Base-by-base conservation (phyloP, 1,139 yeast species). In the Magnusiomyces ingens region DNA sequence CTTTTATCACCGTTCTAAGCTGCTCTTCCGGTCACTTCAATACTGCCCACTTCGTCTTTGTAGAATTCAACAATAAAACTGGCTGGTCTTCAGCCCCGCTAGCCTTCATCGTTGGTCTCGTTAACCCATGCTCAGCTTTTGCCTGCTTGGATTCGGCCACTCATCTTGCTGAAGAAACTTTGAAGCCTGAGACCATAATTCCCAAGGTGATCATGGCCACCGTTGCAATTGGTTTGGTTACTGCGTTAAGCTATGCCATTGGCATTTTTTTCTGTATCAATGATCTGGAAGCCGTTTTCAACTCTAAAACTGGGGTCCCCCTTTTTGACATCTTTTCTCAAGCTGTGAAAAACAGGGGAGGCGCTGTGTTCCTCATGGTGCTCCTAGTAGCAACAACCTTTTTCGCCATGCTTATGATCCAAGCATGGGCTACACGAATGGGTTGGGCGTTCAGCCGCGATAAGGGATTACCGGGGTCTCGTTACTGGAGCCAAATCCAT, bases 381-480 rank as follows among this genome's bases (percentile, higher is more conserved):
- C 68, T 84, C 58, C 74, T 84, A 50, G 71, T 81, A 54, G 71
- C 79, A 51, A 83, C 89, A 10, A 84, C 86, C 1, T 72, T 79
- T 62, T 88, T 89, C 42, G 84, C 90, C 67, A 81, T 81, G 56
- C 81, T 84, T 58, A 78, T 86, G 6, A 77, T 84, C 55, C 90
- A 84, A 62, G 84, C 91, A 2, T 82, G 89, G 87, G 85, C 81
- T 70, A 83, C 88, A 47, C 75, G 89, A 66, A 71, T 84, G 60
- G 78, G 86, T 62, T 85, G 91, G 91, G 82, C 90, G 6, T 85
- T 84, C 66, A 76, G 89, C 15, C 79, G 91, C 68, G 91, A 85
- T 69, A 72, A 75, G 42, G 82, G 81, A 55, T 66, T 79, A 52
- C 79, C 79, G 35, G 79, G 74, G 43, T 74, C 82, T 17, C 70